Conservation (phyloP, 805 yeast species). For the Sugiyamaella mastotermitis region DNA sequence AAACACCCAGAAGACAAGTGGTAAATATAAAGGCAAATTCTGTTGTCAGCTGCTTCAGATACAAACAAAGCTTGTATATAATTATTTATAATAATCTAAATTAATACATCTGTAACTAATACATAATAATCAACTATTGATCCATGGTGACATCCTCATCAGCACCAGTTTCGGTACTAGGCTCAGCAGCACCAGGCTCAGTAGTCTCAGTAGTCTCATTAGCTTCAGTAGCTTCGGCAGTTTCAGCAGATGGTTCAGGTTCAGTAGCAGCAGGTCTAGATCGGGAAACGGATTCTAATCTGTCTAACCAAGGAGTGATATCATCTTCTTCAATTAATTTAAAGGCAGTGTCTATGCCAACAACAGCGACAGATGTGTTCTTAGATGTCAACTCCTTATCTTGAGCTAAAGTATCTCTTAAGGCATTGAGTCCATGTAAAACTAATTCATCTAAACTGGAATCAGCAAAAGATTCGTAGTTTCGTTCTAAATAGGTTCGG, state of each 20-base stretch:
- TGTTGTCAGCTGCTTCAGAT: too few relatives aligned
- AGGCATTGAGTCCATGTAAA: conserved; percentile 79
- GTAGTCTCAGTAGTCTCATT: conserved; percentile 5
- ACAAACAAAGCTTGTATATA: too few relatives aligned
- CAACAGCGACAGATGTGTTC: conserved; percentile 88
- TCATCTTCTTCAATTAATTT: conserved; percentile 79
- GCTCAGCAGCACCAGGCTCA: conserved; percentile 12
- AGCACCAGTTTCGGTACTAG: conserved; percentile 16
- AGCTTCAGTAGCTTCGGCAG: conserved; percentile 17
- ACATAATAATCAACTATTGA: too few relatives aligned
- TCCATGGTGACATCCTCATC: conserved; percentile 13
- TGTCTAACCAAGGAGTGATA: conserved; percentile 77
- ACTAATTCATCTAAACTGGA: conserved; percentile 67
- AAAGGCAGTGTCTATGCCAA: conserved; percentile 75
- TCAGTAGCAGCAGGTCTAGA: conserved; percentile 32
- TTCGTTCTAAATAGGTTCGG: conserved; percentile 88
- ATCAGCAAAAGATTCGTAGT: conserved; percentile 59
- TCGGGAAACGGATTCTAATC: conserved; percentile 62
- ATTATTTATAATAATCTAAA: too few relatives aligned
- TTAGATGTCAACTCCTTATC: conserved; percentile 82
- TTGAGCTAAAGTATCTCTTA: conserved; percentile 90
- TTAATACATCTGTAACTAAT: too few relatives aligned
- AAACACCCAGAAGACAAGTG: conserved; percentile 87
- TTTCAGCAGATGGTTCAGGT: conserved; percentile 17
- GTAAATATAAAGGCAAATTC: too few relatives aligned